Evolutionary conservation across 2,329 filamentous ascomycete species (phyloP).

Genomic region (Pseudocercospora vitis): DNA sequence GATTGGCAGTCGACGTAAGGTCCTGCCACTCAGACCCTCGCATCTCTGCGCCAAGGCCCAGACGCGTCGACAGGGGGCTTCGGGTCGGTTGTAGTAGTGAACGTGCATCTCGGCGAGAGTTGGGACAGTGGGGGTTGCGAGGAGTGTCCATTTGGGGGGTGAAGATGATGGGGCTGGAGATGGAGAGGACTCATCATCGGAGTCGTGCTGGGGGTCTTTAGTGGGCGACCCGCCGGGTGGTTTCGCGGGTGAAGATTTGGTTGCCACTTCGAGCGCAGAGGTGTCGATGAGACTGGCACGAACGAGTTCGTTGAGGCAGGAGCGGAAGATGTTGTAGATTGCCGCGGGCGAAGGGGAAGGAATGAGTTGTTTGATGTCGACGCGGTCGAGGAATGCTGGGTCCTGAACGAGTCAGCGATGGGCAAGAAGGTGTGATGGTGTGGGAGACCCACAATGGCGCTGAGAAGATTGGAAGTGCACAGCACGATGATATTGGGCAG

Average conservation of each 20-base stretch:
- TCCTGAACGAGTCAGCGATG: slow-evolving; percentile 28
- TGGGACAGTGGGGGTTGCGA: slow-evolving; percentile 29
- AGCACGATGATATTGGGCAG: slow-evolving; percentile 50
- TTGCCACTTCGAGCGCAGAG: background rate
- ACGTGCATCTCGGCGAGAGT: slow-evolving; percentile 35
- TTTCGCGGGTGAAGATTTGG: slow-evolving; percentile 1
- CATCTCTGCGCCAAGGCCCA: slow-evolving; percentile 38
- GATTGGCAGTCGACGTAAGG: slow-evolving; percentile 44
- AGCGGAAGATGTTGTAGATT: slow-evolving; percentile 51
- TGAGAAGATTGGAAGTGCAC: slow-evolving; percentile 53
- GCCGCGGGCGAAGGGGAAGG: slow-evolving; percentile 42
- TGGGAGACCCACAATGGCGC: slow-evolving; percentile 44
- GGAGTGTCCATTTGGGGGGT: slow-evolving; percentile 15
- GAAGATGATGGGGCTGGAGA: slow-evolving; percentile 2
- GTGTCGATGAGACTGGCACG: slow-evolving; percentile 40
- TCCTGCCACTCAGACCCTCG: slow-evolving; percentile 45
- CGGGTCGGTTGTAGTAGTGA: slow-evolving; percentile 21
- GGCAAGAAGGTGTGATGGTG: background rate
- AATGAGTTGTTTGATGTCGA: slow-evolving; percentile 50
- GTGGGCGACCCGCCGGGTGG: too few species aligned
- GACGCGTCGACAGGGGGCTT: slow-evolving; percentile 34
- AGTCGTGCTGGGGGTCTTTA: background rate
- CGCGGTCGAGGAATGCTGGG: slow-evolving; percentile 24
- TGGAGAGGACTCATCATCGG: background rate
- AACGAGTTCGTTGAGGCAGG: slow-evolving; percentile 49